Evolutionary conservation across 2,329 filamentous ascomycete genomes (phyloP).

Genomic region (Colletotrichum tabaci): DNA sequence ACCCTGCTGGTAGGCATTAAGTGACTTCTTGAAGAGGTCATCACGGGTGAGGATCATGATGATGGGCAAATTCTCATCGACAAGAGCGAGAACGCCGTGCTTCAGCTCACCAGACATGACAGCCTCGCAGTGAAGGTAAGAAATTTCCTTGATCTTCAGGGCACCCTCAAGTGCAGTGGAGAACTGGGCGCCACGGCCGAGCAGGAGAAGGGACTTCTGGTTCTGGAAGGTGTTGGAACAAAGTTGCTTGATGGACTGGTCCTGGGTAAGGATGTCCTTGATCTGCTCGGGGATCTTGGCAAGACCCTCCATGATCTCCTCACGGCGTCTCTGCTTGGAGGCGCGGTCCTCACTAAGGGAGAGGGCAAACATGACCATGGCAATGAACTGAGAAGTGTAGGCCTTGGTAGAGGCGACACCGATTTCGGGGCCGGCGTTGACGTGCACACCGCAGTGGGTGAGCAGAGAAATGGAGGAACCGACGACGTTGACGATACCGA

Average conservation of each 20-base stretch:
- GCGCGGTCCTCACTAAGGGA: constrained; percentile 97
- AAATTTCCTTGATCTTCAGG: constrained; percentile 99
- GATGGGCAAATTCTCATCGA: constrained; percentile 98
- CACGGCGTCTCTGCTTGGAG: constrained; percentile 90
- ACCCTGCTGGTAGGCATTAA: constrained; percentile 99
- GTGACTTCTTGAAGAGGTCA: constrained; percentile 96
- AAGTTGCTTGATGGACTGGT: constrained; percentile 94
- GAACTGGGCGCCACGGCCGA: constrained; percentile 96
- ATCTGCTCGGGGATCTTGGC: constrained; percentile 91
- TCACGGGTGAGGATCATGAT: constrained; percentile 99
- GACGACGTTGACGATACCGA: constrained; percentile 98
- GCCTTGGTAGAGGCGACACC: constrained; percentile 99
- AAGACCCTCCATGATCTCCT: constrained; percentile 97
- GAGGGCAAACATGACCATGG: constrained; percentile 99
- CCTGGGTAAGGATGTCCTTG: constrained; percentile 90
- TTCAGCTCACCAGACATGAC: constrained; percentile 99
- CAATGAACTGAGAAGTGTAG: constrained; percentile 99
- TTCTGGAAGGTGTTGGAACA: constrained; percentile 95
- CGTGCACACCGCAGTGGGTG: constrained; percentile 99
- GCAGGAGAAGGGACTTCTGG: constrained; percentile 94
- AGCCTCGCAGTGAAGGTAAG: constrained; percentile 98
- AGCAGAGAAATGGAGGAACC: constrained; percentile 98
- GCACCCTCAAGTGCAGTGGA: constrained; percentile 97
- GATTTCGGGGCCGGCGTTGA: constrained; percentile 98
- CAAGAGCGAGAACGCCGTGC: constrained; percentile 96